Percentiles rank a stretch among this genome's conserved stretches.
These are phyloP conservation scores for Patellifolia procumbens DNA, from an alignment of 179 eudicot genomes.

Conservation along the genomic window DNA sequence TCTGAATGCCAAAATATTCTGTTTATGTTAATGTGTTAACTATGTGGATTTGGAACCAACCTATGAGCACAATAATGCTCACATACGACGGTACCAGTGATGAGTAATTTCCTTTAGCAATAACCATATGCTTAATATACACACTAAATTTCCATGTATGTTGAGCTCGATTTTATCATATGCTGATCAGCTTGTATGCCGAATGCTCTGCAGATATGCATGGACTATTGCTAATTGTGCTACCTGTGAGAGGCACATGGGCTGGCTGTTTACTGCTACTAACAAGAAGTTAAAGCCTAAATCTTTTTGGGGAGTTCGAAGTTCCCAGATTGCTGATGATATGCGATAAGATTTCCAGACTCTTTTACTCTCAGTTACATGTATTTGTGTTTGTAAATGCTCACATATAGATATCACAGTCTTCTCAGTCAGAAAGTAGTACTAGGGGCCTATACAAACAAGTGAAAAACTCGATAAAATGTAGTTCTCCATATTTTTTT, in stretches of 20 bases:
- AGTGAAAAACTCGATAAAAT: background rate
- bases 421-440: background rate
- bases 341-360: slow-evolving; percentile 22
- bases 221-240: slow-evolving; percentile 86
- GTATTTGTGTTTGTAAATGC: slow-evolving; percentile 17
- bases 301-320: slow-evolving; percentile 85
- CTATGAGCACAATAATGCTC: no score
- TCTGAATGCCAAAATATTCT: background rate
- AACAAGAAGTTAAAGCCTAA: slow-evolving; percentile 66
- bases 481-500: background rate
- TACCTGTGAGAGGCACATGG: slow-evolving; percentile 75
- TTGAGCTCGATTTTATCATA: background rate
- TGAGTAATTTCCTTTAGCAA: background rate
- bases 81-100: background rate
- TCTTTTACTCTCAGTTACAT: slow-evolving; percentile 9
- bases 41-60: background rate
- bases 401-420: background rate
- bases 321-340: slow-evolving; percentile 76
- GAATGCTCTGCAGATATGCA: slow-evolving; percentile 59
- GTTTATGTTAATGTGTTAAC: background rate
- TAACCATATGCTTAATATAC: background rate
- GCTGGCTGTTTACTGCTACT: slow-evolving; percentile 86
- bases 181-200: background rate
- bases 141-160: background rate
- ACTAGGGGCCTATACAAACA: background rate